Base-by-base conservation (phyloP, 352 stramenopile genomes). In the Pilasporangium apinafurcum region DNA sequence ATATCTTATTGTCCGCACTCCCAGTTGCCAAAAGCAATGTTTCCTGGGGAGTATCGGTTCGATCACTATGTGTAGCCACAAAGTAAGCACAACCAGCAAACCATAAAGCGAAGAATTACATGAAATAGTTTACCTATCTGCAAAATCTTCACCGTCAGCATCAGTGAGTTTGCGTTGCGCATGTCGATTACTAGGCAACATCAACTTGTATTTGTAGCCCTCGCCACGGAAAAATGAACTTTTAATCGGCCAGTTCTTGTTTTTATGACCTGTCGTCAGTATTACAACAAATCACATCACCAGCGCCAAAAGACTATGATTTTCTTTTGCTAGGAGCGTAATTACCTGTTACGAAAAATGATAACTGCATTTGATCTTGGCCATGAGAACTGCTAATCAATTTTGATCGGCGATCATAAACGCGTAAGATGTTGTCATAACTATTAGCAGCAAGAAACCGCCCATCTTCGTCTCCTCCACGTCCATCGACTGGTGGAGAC, bases 231-330 rank as follows among this genome's bases (percentile, higher is more conserved):
- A 95, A 51, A 95, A 95, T 3, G 77, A 79, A 52, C 81, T 93
- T 51, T 91, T 92, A 48, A 95, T 93, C 7, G 83, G 83, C 83
- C 83, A 95, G 52, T 94, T 93, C 60, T 92, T 95, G 66, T 92
- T 95, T 53, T 90, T 92, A 59, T 95, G 81, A 37, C 83, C 75
- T n/a, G n/a, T n/a, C n/a, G n/a, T n/a, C n/a, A n/a, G n/a, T n/a
- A n/a, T n/a, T n/a, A n/a, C n/a, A n/a, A n/a, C n/a, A n/a, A n/a
- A n/a, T n/a, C n/a, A n/a, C n/a, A n/a, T n/a, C n/a, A n/a, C n/a
- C n/a, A n/a, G n/a, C n/a, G n/a, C n/a, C n/a, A n/a, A n/a, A n/a
- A n/a, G n/a, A n/a, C n/a, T n/a, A n/a, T n/a, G n/a, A n/a, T n/a
- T n/a, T n/a, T n/a, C n/a, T n/a, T n/a, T n/a, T n/a, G n/a, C n/a